Base-by-base conservation (phyloP, 805 yeast genomes). In the Cyberlindnera xishuangbannaensis region DNA sequence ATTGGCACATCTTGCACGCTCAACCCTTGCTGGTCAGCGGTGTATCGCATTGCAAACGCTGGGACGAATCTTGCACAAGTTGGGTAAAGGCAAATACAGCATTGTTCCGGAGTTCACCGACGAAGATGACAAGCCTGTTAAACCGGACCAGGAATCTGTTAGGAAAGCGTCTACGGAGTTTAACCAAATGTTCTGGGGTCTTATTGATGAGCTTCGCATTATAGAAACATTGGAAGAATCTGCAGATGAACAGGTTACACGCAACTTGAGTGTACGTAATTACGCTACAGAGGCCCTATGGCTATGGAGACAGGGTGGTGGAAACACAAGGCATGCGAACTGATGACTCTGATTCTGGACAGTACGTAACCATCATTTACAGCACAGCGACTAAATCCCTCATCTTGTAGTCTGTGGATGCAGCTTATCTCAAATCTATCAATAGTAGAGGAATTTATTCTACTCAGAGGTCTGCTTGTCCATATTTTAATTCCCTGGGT, bases 251-350 rank as follows among this genome's bases (percentile, higher is more conserved):
- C 55, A 56, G 11, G 62, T 59, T 32, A 79, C 85, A 0, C 63
- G 59, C 13, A 84, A 83, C 54, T 39, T 88, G 19, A 80, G 88
- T 22, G 87, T 87, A 1, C 65, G 83, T 46, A 83, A 73, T 45
- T 84, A 86, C 54, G 95, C 96, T 1, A 67, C 82, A 19, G 97
- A 88, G 45, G 95, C 96, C 1, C 65, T 88, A 22, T 88, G 95
- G 95, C 59, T 88, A 33, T 85, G 95, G 92, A 78, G 70, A 45
- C 59, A 59, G 39, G 69, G 69, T 27, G 69, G 69, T 18, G 68
- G 68, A 18, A 65, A 60, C 17, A 52, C 33, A 15, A 47, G 54
- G 40, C 48, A 50, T 19, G 53, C 53, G 2, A 51, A 48, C 27
- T 48, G 13, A 24, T 24, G 14, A 24, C 8, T 24, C 8, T 19